Percentiles rank a stretch among this genome's conserved stretches.
These are phyloP conservation scores for Aspergillus coremiiformis DNA, from an alignment of 495 filamentous ascomycete species.

Conservation along the genomic window DNA sequence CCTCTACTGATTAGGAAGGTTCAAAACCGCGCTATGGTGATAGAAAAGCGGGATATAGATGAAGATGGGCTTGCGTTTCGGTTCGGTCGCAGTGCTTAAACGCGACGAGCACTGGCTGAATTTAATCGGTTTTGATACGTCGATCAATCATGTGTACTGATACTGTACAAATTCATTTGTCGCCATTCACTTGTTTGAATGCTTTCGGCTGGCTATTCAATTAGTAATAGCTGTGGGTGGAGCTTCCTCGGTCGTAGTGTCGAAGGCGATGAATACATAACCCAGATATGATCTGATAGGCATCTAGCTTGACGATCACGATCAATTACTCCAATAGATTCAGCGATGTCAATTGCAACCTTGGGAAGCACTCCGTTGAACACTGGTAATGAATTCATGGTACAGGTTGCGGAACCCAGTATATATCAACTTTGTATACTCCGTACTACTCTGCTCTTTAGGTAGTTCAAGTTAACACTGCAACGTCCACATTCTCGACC, in stretches of 20 bases:
- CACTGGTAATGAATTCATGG: neutral
- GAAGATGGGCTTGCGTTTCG: slow-evolving; percentile 5
- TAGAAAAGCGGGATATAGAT: slow-evolving; percentile 26
- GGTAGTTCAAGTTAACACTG: slow-evolving; percentile 50
- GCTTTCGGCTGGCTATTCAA: neutral
- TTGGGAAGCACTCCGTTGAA: neutral
- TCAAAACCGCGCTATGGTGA: slow-evolving; percentile 17
- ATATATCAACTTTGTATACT: neutral
- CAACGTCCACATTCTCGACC: slow-evolving; percentile 67
- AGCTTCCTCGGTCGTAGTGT: neutral
- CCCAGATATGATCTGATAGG: neutral
- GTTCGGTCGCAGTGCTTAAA: slow-evolving; percentile 18
- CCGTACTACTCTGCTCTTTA: neutral
- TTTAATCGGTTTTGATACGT: slow-evolving; percentile 15
- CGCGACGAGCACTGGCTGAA: slow-evolving; percentile 18
- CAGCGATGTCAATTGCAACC: neutral
- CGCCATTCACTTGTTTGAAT: slow-evolving; percentile 19
- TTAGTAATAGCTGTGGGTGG: neutral
- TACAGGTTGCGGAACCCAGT: neutral
- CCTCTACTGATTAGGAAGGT: slow-evolving; percentile 17
- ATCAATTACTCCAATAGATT: neutral
- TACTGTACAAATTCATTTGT: slow-evolving; percentile 46
- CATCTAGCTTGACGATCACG: neutral
- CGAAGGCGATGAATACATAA: neutral
- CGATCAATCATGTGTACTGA: slow-evolving; percentile 35